phyloP scores from a whole-genome alignment of 1,284 basidiomycete species.

The Ustilago xerochloae region DNA sequence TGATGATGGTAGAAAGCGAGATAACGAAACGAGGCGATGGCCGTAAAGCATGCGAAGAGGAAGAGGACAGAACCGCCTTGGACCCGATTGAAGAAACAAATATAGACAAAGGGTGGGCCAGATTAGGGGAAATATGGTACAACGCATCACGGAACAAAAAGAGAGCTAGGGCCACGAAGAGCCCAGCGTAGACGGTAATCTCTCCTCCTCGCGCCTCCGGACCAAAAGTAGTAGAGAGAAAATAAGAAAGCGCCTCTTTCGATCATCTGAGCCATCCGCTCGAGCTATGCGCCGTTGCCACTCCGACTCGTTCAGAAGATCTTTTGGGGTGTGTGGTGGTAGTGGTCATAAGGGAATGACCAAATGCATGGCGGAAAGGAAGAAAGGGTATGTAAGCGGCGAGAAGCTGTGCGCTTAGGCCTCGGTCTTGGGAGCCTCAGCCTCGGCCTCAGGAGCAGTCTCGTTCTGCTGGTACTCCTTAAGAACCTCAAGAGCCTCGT shows the following conservation, averaged over 20 bases:
- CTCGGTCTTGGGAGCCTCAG: slow-evolving; percentile 45
- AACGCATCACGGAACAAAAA: slow-evolving; percentile 26
- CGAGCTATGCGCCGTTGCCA: not conserved
- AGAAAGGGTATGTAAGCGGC: not conserved
- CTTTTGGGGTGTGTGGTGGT: not conserved
- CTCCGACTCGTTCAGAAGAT: slow-evolving; percentile 7
- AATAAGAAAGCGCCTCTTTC: not conserved
- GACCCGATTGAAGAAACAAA: slow-evolving; percentile 13
- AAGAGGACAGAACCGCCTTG: slow-evolving; percentile 7
- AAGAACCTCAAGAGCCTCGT: slow-evolving; percentile 67
- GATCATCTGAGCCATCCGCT: not conserved
- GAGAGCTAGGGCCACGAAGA: not conserved
- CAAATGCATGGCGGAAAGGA: not conserved
- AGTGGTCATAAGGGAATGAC: not conserved
- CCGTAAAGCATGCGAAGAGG: not conserved
- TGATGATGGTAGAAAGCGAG: not conserved
- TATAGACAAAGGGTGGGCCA: slow-evolving; percentile 9
- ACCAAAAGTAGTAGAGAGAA: not conserved
- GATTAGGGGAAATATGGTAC: slow-evolving; percentile 30
- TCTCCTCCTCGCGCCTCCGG: not conserved
- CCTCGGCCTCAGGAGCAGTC: slow-evolving; percentile 27
- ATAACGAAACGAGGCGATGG: not conserved
- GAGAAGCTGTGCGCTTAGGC: slow-evolving; percentile 13
- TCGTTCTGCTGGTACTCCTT: slow-evolving; percentile 66
- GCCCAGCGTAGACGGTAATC: slow-evolving; percentile 2